These are phyloP conservation scores for Nemania diffusa DNA, from an alignment of 2,329 filamentous ascomycete species.

Conservation along the genomic window DNA sequence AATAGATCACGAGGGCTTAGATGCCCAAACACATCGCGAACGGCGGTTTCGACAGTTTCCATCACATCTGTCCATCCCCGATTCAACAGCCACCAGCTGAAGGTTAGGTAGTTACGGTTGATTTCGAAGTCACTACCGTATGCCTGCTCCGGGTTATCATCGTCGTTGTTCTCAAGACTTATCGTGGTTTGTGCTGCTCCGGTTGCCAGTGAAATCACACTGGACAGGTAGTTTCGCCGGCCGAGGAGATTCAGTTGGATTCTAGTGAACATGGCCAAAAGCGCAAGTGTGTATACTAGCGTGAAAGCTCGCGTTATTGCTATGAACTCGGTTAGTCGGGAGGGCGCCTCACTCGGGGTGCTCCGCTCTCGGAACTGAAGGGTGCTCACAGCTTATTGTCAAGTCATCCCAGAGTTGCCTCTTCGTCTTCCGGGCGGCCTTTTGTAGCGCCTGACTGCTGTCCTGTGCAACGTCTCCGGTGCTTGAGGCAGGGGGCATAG, in stretches of 20 bases:
- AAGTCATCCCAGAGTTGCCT: slow-evolving; percentile 96
- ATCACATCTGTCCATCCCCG: slow-evolving; percentile 86
- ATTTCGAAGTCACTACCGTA: slow-evolving; percentile 96
- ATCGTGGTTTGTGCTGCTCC: slow-evolving; percentile 80
- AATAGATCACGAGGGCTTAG: slow-evolving; percentile 90
- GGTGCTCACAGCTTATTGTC: slow-evolving; percentile 85
- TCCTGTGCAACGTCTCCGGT: slow-evolving; percentile 54
- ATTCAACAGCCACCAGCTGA: slow-evolving; percentile 98
- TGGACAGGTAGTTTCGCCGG: slow-evolving; percentile 93
- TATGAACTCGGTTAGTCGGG: slow-evolving; percentile 51
- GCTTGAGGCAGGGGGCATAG: slow-evolving; percentile 63
- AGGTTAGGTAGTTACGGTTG: slow-evolving; percentile 92
- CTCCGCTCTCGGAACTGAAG: not conserved
- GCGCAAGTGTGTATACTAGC: slow-evolving; percentile 87
- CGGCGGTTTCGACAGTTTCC: slow-evolving; percentile 83
- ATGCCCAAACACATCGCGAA: slow-evolving; percentile 88
- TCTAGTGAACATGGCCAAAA: slow-evolving; percentile 90
- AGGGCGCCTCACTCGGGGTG: not conserved
- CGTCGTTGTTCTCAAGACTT: slow-evolving; percentile 91
- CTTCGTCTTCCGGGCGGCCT: slow-evolving; percentile 79
- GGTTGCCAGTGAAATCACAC: slow-evolving; percentile 89
- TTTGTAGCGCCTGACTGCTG: slow-evolving; percentile 58
- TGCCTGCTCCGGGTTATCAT: slow-evolving; percentile 81
- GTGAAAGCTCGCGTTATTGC: slow-evolving; percentile 93
- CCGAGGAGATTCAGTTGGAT: slow-evolving; percentile 98